Evolutionary conservation across 768 basidiomycete species (phyloP).

Genomic region (Boletus eberwhitei): DNA sequence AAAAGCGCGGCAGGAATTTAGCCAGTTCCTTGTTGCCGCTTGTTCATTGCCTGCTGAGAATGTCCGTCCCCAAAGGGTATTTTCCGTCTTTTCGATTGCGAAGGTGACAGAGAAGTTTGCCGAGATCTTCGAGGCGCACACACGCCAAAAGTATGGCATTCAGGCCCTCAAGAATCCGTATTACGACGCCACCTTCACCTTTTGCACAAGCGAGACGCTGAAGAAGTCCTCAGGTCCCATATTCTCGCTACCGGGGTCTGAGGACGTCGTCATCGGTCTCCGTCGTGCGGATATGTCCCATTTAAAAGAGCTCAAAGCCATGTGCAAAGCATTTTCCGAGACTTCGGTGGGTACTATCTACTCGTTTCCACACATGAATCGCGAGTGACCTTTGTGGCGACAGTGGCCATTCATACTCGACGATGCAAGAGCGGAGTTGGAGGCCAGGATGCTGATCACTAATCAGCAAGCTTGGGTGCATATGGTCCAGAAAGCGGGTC

Average conservation of each 20-base stretch:
- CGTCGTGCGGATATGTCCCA: conserved; percentile 35
- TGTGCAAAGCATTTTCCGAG: conserved; percentile 55
- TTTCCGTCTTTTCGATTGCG: conserved; percentile 63
- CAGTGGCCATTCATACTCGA: conserved; percentile 58
- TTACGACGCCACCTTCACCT: conserved; percentile 59
- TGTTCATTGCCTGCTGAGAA: conserved; percentile 10
- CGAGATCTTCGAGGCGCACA: conserved; percentile 41
- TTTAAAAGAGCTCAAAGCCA: conserved; percentile 32
- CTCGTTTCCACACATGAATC: background rate
- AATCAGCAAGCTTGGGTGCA: conserved; percentile 60
- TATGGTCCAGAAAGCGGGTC: conserved; percentile 29
- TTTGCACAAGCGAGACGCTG: conserved; percentile 47
- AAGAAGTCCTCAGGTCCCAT: background rate
- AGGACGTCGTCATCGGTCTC: conserved; percentile 25
- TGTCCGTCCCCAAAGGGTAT: conserved; percentile 26
- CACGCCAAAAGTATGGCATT: background rate
- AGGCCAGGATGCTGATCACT: conserved; percentile 49
- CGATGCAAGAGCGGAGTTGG: conserved; percentile 38
- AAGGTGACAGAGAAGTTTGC: conserved; percentile 46
- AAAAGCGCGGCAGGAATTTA: conserved; percentile 1
- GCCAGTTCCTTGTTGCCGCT: conserved; percentile 21
- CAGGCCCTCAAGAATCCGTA: conserved; percentile 43
- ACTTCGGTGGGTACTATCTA: conserved; percentile 49
- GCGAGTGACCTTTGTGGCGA: background rate
- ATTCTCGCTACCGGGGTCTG: background rate